These are phyloP conservation scores for Aspergillus tubingensis DNA, from an alignment of 2,329 filamentous ascomycete genomes.

Conservation along the genomic window DNA sequence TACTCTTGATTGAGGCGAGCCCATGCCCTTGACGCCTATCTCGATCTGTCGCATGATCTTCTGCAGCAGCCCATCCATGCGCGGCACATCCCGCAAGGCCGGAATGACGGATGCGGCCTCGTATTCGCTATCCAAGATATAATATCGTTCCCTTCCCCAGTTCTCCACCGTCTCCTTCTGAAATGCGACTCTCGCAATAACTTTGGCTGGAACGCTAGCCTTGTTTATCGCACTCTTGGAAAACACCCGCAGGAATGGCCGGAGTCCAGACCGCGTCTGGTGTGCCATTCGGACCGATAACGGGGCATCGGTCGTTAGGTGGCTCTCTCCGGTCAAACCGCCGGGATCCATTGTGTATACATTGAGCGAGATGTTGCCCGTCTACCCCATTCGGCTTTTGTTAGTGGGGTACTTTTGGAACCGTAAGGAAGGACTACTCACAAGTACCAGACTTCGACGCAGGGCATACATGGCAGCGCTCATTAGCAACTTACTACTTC, in stretches of 20 bases:
- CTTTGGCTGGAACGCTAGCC: conserved; percentile 37
- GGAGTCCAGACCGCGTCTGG: conserved; percentile 35
- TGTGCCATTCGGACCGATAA: conserved; percentile 34
- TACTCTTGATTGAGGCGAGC: conserved; percentile 30
- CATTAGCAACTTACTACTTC: conserved; percentile 40
- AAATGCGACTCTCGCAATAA: conserved; percentile 39
- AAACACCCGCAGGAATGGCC: conserved; percentile 36
- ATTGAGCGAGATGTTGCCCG: conserved; percentile 37
- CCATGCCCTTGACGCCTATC: conserved; percentile 29
- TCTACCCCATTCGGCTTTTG: conserved; percentile 22
- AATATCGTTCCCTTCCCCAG: conserved; percentile 35
- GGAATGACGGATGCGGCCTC: conserved; percentile 40
- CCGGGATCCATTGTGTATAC: conserved; percentile 41
- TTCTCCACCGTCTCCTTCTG: conserved; percentile 31
- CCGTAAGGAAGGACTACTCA: conserved; percentile 22
- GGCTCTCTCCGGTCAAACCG: conserved; percentile 29
- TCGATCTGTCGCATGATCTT: conserved; percentile 35
- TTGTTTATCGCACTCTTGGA: conserved; percentile 40
- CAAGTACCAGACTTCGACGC: conserved; percentile 37
- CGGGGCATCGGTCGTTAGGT: conserved; percentile 27
- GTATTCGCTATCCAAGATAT: conserved; percentile 37
- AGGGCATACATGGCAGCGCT: conserved; percentile 40
- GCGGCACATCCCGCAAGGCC: conserved; percentile 28
- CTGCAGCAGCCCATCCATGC: conserved; percentile 32
- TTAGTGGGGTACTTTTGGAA: conserved; percentile 8